Conservation (phyloP, 306 rosid species). For the Inga oerstediana region DNA sequence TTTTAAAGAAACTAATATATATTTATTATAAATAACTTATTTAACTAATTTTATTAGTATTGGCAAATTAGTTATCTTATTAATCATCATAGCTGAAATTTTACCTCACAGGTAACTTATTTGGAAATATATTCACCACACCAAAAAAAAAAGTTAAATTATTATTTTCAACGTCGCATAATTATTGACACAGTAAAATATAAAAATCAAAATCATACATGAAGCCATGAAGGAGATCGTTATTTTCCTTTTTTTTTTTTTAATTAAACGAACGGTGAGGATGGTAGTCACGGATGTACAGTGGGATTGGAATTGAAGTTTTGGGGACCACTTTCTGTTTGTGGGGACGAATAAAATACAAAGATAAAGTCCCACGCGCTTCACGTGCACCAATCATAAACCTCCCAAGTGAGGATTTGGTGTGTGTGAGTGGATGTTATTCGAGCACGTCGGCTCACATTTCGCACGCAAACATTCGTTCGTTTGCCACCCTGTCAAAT, state of each 20-base stretch:
- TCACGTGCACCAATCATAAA: slow-evolving; percentile 49
- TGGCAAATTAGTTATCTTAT: too few species aligned
- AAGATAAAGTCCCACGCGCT: slow-evolving; percentile 42
- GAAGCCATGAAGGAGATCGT: background rate
- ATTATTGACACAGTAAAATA: background rate
- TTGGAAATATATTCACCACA: too few species aligned
- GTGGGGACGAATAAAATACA: background rate
- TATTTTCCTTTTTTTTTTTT: too few species aligned
- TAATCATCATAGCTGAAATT: too few species aligned
- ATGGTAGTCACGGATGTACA: background rate
- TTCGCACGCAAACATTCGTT: slow-evolving; percentile 38
- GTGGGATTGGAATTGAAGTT: background rate
- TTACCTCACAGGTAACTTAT: too few species aligned
- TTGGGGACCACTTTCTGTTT: slow-evolving; percentile 34
- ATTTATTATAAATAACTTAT: too few species aligned
- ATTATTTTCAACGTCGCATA: background rate
- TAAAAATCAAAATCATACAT: background rate
- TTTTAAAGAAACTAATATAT: too few species aligned
- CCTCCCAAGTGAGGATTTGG: slow-evolving; percentile 30
- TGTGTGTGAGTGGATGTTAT: slow-evolving; percentile 3
- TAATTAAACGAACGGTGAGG: slow-evolving; percentile 27
- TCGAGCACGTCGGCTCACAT: slow-evolving; percentile 40
- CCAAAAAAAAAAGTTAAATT: too few species aligned
- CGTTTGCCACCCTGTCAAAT: background rate
- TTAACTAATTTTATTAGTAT: too few species aligned